phyloP scores from a whole-genome alignment of 2,329 filamentous ascomycete species.

The Hypoxylon sp. region DNA sequence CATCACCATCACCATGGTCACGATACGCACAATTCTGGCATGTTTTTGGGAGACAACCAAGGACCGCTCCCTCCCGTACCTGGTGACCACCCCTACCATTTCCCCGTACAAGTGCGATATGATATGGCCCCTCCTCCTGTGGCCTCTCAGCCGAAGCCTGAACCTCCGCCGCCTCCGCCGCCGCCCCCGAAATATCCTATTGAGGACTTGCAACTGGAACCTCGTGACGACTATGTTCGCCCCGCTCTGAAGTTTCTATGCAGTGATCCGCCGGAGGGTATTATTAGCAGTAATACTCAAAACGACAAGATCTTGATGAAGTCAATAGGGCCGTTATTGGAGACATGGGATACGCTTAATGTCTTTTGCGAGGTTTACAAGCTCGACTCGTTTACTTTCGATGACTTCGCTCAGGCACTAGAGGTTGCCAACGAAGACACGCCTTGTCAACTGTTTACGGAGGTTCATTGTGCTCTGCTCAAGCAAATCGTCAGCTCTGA shows the following conservation, averaged over 20 bases:
- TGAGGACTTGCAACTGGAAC: slow-evolving; percentile 87
- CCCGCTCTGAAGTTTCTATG: slow-evolving; percentile 84
- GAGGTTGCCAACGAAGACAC: slow-evolving; percentile 78
- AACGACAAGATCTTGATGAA: slow-evolving; percentile 78
- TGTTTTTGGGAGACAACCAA: slow-evolving; percentile 52
- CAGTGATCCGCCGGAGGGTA: slow-evolving; percentile 67
- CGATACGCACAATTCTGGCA: slow-evolving; percentile 54
- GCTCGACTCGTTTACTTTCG: slow-evolving; percentile 96
- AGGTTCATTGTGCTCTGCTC: slow-evolving; percentile 90
- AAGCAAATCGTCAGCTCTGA: slow-evolving; percentile 86
- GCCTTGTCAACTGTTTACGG: slow-evolving; percentile 86
- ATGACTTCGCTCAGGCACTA: slow-evolving; percentile 93
- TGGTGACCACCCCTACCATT: slow-evolving; percentile 61
- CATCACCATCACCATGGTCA: slow-evolving; percentile 53
- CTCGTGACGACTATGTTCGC: slow-evolving; percentile 73
- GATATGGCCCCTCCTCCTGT: slow-evolving; percentile 58
- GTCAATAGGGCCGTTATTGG: slow-evolving; percentile 85
- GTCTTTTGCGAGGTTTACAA: slow-evolving; percentile 97
- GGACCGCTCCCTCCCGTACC: slow-evolving; percentile 56
- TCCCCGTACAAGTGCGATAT: slow-evolving; percentile 58
- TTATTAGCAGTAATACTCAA: slow-evolving; percentile 59
- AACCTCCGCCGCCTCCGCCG: slow-evolving; percentile 66
- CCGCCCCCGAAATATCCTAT: slow-evolving; percentile 93
- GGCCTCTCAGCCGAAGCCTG: slow-evolving; percentile 60
- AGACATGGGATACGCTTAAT: slow-evolving; percentile 96